Evolutionary conservation across 805 yeast genomes (phyloP), one percentile per base, ranked within the genome.

Genomic region (Saccharomycopsis malanga): DNA sequence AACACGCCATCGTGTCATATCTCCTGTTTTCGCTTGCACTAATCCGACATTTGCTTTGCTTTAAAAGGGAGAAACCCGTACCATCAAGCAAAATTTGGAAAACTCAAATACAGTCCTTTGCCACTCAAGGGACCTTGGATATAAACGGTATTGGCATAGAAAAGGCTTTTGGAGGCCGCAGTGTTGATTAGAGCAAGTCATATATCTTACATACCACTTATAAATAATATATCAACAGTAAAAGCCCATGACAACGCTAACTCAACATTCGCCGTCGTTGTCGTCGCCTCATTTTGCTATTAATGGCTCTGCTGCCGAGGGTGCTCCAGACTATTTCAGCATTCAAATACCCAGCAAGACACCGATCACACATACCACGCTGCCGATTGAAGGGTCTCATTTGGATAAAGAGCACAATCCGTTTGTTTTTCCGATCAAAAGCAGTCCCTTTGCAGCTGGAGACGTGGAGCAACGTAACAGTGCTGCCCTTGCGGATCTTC

Each of bases 251-350:
- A 42, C 50, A 3, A 47, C 50, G 3, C 41, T 47, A 18, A 47
- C 50, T 2, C 50, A 47, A 27, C 44, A 47, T 18, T 47, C 50
- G 27, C 50, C 50, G 10, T 42, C 46, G 24, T 27, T 47, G 23
- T 42, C 46, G 23, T 47, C 50, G 5, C 50, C 50, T 3, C 43
- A 4, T 24, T 47, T 42, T 39, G 37, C 35, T 4, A 7, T 23
- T 21, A 27, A 30, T 15, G 30, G 37, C 36, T n/a, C 9, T 23
- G 12, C 12, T 27, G 15, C 7, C 36, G 17, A n/a, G 18, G 6
- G 18, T 32, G 12, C 36, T 5, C 12, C 30, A 27, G 48, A 44
- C 39, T 44, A 44, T 17, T 44, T 44, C 15, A 37, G 29, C 18
- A 17, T 44, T 20, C 24, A 40, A 21, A 39, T 39, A 22, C 42